Evolutionary conservation across 345 rosid genomes (phyloP), one percentile per base, ranked within the genome.

Genomic region (Eucalyptus erythrocorys): DNA sequence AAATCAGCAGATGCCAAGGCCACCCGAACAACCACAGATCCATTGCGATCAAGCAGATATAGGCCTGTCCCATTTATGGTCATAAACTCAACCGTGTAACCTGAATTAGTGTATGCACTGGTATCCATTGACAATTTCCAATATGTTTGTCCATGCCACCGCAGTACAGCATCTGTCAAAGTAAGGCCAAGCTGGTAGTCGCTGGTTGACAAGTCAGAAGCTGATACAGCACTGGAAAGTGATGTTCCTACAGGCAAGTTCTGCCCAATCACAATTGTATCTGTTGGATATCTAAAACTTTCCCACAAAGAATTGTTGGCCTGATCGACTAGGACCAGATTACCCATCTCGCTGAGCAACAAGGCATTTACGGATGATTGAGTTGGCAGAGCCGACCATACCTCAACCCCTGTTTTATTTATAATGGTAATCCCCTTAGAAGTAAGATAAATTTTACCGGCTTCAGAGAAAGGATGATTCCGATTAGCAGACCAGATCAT

Each of bases 401-500:
- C 91, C 85, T 61, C 91, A 84, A 84, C 64, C n/a, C 94, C 92
- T 64, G 87, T 89, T 79, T 91, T 88, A 92, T 96, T 96, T 16
- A 90, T 21, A 87, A 97, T 87, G 61, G 90, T 89, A 89, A 97
- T 94, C 87, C 99, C 99, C 51, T 90, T 57, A 13, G 84, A 48
- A 10, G 99, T 89, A 40, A 97, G 95, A 89, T 85, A 87, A 97
- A 97, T 93, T 51, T 85, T 59, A 21, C 98, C 97, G 2, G 97
- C 92, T 55, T 66, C 90, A 2, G 98, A 94, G 92, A 97, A 89
- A 6, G 99, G 96, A 21, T 85, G 88, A 88, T 94, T 93, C n/a
- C 94, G 95, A 91, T 95, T 96, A 40, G 99, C 97, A 21, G 99
- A 93, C 99, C 99, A 97, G 90, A 96, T 93, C 87, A 95, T 92